A percentile compares a stretch with the other conserved stretches of the same genome.
phyloP scores from a whole-genome alignment of 805 yeast species.

The Wickerhamomyces alni region DNA sequence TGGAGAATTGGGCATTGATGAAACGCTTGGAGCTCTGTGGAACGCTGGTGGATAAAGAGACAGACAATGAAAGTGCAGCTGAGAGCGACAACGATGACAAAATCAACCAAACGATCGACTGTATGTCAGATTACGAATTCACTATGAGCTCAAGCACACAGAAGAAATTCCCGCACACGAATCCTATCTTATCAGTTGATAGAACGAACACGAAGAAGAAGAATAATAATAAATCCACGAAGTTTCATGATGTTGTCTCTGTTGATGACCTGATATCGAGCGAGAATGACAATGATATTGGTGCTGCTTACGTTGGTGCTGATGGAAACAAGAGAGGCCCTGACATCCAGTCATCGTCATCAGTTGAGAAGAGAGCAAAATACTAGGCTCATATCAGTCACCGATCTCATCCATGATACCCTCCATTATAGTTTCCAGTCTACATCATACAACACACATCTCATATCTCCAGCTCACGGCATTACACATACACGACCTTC shows the following conservation, averaged over 20 bases:
- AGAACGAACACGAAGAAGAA: neutral
- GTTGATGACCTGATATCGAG: neutral
- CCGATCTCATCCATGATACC: too few relatives aligned
- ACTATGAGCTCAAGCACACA: conserved; percentile 7
- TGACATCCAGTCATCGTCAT: neutral
- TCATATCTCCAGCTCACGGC: too few relatives aligned
- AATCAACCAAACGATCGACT: neutral
- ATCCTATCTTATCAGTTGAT: conserved; percentile 10
- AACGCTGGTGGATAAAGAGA: neutral
- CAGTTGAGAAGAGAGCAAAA: conserved; percentile 1
- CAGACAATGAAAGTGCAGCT: neutral
- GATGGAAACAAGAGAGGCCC: neutral
- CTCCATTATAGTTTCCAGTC: too few relatives aligned
- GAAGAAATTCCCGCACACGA: conserved; percentile 18
- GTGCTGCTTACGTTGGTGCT: neutral
- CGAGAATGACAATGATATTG: neutral
- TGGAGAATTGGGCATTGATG: conserved; percentile 47
- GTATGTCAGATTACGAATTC: conserved; percentile 12
- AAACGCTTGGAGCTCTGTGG: conserved; percentile 38
- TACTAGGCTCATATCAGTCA: too few relatives aligned
- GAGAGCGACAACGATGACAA: neutral
- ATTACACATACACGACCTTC: too few relatives aligned
- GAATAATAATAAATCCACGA: too few relatives aligned
- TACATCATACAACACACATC: too few relatives aligned
- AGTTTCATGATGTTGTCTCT: neutral